These are phyloP conservation scores for Aureobasidium zeae DNA, from an alignment of 2,329 filamentous ascomycete species.

Conservation along the genomic window DNA sequence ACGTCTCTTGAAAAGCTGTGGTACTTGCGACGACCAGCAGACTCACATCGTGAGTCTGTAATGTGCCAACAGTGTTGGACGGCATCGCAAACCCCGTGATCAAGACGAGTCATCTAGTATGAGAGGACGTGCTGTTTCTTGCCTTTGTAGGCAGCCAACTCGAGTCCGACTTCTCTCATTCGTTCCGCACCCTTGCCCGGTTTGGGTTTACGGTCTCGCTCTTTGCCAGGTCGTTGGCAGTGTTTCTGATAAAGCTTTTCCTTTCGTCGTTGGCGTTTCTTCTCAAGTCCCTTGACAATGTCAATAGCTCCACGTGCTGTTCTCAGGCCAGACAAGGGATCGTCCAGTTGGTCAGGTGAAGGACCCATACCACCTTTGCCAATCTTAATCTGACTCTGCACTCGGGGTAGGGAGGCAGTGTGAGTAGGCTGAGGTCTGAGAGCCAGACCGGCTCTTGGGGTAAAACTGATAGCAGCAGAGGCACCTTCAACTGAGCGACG, in stretches of 20 bases:
- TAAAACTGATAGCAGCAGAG: slow-evolving; percentile 31
- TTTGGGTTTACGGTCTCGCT: slow-evolving; percentile 41
- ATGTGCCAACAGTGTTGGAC: slow-evolving; percentile 14
- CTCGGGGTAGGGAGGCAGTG: slow-evolving; percentile 77
- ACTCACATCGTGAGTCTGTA: slow-evolving; percentile 9
- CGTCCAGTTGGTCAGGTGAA: slow-evolving; percentile 32
- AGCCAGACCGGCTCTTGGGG: slow-evolving; percentile 22
- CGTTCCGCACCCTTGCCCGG: slow-evolving; percentile 84
- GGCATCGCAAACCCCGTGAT: slow-evolving; percentile 16
- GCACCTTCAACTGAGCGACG: slow-evolving; percentile 33
- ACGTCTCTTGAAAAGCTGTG: slow-evolving; percentile 14
- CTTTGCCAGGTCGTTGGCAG: slow-evolving; percentile 69
- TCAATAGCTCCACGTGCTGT: slow-evolving; percentile 81
- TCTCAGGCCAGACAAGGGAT: slow-evolving; percentile 47
- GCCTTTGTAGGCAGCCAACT: slow-evolving; percentile 71
- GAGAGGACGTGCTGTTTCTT: slow-evolving; percentile 46
- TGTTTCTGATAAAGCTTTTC: slow-evolving; percentile 89
- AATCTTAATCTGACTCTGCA: slow-evolving; percentile 12
- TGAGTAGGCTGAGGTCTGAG: slow-evolving; percentile 56
- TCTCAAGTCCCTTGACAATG: slow-evolving; percentile 91
- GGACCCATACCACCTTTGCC: not conserved
- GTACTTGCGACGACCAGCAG: slow-evolving; percentile 19
- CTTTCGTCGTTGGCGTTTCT: slow-evolving; percentile 83
- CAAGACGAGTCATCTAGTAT: slow-evolving; percentile 25
- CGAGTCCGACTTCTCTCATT: slow-evolving; percentile 84